A percentile compares a stretch with the other conserved stretches of the same genome.
These are phyloP conservation scores for Geranomyces michiganensis DNA, from an alignment of 192 early-diverging fungal genomes.

Conservation along the genomic window DNA sequence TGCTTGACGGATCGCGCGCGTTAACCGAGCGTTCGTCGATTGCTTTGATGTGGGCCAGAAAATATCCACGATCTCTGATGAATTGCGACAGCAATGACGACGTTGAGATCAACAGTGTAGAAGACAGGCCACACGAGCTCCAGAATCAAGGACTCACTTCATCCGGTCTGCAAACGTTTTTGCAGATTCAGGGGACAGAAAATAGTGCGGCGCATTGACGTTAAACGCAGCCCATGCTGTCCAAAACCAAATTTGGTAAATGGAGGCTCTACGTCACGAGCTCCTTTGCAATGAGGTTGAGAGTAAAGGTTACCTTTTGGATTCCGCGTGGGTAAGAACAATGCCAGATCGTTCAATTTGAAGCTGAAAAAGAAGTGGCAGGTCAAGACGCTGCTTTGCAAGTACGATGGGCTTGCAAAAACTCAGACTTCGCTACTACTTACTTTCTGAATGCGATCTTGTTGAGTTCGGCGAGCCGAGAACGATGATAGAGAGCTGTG, in stretches of 20 bases:
- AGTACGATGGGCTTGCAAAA: too few species aligned
- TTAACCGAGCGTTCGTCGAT: constrained; percentile 35
- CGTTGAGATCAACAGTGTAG: neutral
- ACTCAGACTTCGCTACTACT: too few species aligned
- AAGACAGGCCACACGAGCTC: neutral
- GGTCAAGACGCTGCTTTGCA: too few species aligned
- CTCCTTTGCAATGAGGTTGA: too few species aligned
- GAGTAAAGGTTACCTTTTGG: constrained; percentile 37
- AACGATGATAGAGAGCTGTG: neutral
- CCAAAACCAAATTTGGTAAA: neutral
- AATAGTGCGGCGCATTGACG: constrained; percentile 50
- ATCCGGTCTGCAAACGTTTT: constrained; percentile 33
- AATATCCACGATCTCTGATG: constrained; percentile 47
- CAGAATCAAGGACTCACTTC: constrained; percentile 18
- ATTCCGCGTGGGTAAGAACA: constrained; percentile 54
- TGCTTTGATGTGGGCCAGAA: constrained; percentile 42
- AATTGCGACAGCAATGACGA: neutral
- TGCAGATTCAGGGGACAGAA: constrained; percentile 34
- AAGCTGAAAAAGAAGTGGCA: constrained; percentile 32
- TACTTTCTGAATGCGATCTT: constrained; percentile 10
- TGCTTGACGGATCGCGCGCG: constrained; percentile 14
- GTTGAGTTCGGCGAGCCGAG: neutral
- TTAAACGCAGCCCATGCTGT: constrained; percentile 56
- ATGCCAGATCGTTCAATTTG: constrained; percentile 42
- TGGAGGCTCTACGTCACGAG: neutral